phyloP scores from a whole-genome alignment of 176 grass and related monocot genomes.

The bread wheat (Triticum aestivum) region IWGSC_CS_RefSeq_v2.1 NC_057798.1:633140795-633141294 shows the following conservation, averaged over 20 bases:
- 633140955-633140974: not conserved
- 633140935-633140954: slow-evolving; percentile 10
- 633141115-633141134: not conserved
- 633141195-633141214: not conserved
- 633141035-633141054: not conserved
- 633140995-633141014: not conserved
- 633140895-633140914: slow-evolving; percentile 27
- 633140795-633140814: slow-evolving; percentile 50
- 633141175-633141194: too few relatives aligned
- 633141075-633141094: too few relatives aligned
- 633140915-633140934: slow-evolving; percentile 8
- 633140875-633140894: not conserved
- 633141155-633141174: not conserved
- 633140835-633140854: not conserved
- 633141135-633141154: not conserved
- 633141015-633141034: slow-evolving; percentile 11
- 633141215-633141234: not conserved
- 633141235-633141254: not conserved
- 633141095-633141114: too few relatives aligned
- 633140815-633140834: slow-evolving; percentile 10
- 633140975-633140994: slow-evolving; percentile 4
- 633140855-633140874: slow-evolving; percentile 16
- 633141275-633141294: not conserved
- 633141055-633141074: not conserved
- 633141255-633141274: not conserved